Evolutionary conservation across 192 early-diverging fungal species (phyloP), one percentile per base, ranked within the genome.

Genomic region (Coemansia sp.): DNA sequence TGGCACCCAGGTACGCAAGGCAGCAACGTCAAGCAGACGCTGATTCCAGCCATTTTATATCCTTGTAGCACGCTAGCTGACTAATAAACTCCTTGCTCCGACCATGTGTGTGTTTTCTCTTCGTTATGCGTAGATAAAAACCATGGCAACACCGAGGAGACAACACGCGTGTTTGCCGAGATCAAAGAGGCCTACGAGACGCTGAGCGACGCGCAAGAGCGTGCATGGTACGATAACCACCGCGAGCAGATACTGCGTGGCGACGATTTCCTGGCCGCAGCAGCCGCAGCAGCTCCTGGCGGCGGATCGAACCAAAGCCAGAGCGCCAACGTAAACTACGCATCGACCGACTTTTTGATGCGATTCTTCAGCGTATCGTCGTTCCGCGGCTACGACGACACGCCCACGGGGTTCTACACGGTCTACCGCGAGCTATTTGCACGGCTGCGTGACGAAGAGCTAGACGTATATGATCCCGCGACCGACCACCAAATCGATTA

Each of bases 211-310:
- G 90, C 90, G 15, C 91, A 97, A 52, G 96, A 99, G 82, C 91
- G 95, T n/a, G 83, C 92, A 12, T 98, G 96, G 96, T 94, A 95
- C 75, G 96, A 98, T 78, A 87, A 89, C 57, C 96, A 97, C 75
- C 85, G 95, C 63, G 95, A 96, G 69, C 90, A 91, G 51, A 98
- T 98, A 73, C 83, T 97, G 60, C 89, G 94, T 43, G 94, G 91
- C 62, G 90, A 91, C 74, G 86, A 83, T 51, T 51, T 57, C 34
- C 34, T 36, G 14, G 67, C 77, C 68, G 88, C 70, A 2, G 28
- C 56, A 66, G 55, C 33, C 33, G 28, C 28, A 8, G 61, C 37
- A 2, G 22, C 22, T 28, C 1, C 22, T 28, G 22, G 22, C 22
- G 38, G 22, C 5, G 34, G 61, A 15, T 45, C 90, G 65, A 87